Base-by-base conservation (phyloP, 2,329 filamentous ascomycete species). In the Mycosphaerelloides madeirae region DNA sequence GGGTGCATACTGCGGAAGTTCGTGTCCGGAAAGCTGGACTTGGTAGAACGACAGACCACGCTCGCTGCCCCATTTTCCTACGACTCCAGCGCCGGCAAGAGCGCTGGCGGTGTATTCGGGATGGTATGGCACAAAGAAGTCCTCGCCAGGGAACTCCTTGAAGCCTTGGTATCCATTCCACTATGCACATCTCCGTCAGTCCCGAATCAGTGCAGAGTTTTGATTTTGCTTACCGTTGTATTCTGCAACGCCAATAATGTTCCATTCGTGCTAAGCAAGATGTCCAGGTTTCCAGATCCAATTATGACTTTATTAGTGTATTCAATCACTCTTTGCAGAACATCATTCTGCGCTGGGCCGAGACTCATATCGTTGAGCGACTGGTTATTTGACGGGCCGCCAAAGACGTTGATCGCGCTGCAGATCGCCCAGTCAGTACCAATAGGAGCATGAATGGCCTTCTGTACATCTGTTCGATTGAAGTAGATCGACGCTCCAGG, bases 1-100 rank as follows among this genome's bases (percentile, higher is more conserved):
- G 14, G 70, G 67, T 1, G 69, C 64, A 50, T 69, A 71, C 63
- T 67, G 5, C 16, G 57, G 56, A 14, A 59, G 48, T 44, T 52
- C 53, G 44, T 63, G 61, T 0, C 60, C 61, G 11, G 60, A 56
- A 14, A 48, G 45, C 19, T 60, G 44, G 4, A 60, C 56, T 6
- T 47, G 44, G 35, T 55, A 52, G 45, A 59, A 63, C 3, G 58
- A 59, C 9, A 61, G 43, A 20, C 58, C 57, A 19, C 58, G 46
- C 36, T 64, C 60, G 1, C 51, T 48, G 15, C 54, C 47, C 48
- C 47, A 50, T 11, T 29, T 37, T 3, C 50, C 50, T 8, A 43
- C 29, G 11, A 44, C 29, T 11, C 50, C 50, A 29, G 41, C 25
- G 2, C 41, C 44, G 18, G 44, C 41, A 11, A 40, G 9, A 4